Conservation (phyloP, 2,329 filamentous ascomycete genomes). For the Trichophyton equinum region DNA sequence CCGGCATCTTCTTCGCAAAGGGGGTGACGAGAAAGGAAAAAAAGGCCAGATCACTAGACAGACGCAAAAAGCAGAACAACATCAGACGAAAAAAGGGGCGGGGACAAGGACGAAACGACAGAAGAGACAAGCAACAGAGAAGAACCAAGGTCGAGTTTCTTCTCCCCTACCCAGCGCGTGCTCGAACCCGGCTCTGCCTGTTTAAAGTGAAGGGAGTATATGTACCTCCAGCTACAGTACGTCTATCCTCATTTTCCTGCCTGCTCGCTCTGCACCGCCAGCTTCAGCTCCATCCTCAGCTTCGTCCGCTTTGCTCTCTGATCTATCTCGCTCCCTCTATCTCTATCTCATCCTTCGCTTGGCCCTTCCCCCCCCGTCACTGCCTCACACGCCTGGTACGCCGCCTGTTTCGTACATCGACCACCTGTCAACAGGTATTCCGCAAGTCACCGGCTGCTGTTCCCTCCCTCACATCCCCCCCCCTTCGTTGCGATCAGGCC, state of each 20-base stretch:
- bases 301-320: neutral
- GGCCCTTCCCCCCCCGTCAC: neutral
- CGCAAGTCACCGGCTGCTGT: neutral
- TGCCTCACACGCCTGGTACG: conserved; percentile 1
- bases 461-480: neutral
- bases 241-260: neutral
- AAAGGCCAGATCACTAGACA: neutral
- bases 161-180: neutral
- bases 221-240: conserved; percentile 5
- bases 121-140: neutral
- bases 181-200: neutral
- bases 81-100: neutral
- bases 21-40: too few relatives aligned
- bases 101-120: neutral
- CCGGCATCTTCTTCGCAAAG: neutral
- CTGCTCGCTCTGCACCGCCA: neutral
- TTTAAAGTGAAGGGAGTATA: neutral
- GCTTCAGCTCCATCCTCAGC: neutral
- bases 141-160: neutral
- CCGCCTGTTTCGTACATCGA: neutral
- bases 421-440: neutral
- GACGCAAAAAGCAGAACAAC: neutral
- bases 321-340: neutral
- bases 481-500: neutral
- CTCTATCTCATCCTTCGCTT: too few relatives aligned